Base-by-base conservation (phyloP, 2,329 filamentous ascomycete species). In the Neophaeococcomyces mojaviensis region DNA sequence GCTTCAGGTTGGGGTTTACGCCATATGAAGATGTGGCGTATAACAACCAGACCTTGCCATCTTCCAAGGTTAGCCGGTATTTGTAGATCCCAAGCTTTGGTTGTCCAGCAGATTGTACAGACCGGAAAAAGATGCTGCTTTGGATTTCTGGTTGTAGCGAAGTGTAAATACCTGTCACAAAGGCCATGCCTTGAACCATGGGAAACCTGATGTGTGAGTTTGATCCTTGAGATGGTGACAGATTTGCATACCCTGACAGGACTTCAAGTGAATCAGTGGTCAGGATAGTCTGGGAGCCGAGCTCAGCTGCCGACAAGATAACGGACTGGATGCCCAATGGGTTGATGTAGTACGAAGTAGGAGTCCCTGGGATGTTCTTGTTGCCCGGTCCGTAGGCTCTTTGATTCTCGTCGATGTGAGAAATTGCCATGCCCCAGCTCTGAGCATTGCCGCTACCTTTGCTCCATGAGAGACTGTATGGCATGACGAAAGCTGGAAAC, bases 171-270 rank as follows among this genome's bases (percentile, higher is more conserved):
- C 74, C 89, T 3, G 89, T 96, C 15, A 95, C 72, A 57, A 88
- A 94, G 0, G 79, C 83, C 80, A 94, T 92, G 9, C 92, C 92
- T 60, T 97, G 90, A 0, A 94, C 80, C 6, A 96, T 61, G 0
- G 89, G 88, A 53, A 94, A 88, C 0, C 78, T 82, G 16, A 97
- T 74, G 1, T 76, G 71, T 0, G 83, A 76, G 1, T 70, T 62
- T 6, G 74, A 72, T 2, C 69, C 69, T n/a, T 64, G 59, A 18
- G 71, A 68, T 2, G 74, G 71, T 41, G 69, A 74, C 26, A 97
- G 70, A 36, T 85, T 82, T 37, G 88, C 79, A 52, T 87, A 80
- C 12, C 74, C 75, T 1, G 77, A 80, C 56, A 81, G 79, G 2
- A 72, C 72, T 44, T 70, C 64, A 19, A 76, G 65, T 0, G 71